Base-by-base conservation (phyloP, 768 basidiomycete species). In the Solioccasus polychromus region DNA sequence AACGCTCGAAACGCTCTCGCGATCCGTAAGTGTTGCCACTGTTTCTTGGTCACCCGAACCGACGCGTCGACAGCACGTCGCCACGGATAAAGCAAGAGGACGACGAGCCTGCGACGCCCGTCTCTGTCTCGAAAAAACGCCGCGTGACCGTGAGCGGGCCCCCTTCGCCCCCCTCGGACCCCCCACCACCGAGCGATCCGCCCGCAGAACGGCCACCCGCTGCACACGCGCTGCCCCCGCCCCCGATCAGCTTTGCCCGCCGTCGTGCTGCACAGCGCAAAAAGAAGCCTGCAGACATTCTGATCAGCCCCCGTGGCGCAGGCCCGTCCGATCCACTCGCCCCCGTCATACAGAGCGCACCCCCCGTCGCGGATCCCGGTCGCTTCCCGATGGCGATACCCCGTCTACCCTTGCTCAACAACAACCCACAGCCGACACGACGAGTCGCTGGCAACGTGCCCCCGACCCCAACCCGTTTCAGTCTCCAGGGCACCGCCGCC, bases 231-330 rank as follows among this genome's bases (percentile, higher is more conserved):
- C 68, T 85, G 7, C 79, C 83, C 1, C 78, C 85, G 3, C 84
- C 82, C 11, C 80, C 87, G 23, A 87, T 85, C 60, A 86, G 83
- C 64, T 88, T 89, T 63, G 83, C 85, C 12, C 77, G 79, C 29
- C 85, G 88, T 43, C 79, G 86, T 36, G 82, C 85, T 9, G 78
- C 77, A 22, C 80, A 80, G 46, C 74, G 71, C 36, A 80, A 77
- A 61, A 85, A 73, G 66, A 89, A 88, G 63, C 87, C 87, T 1
- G 85, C 87, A 2, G 87, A 89, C 57, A 85, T 88, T 50, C 57
- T 88, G 50, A 88, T 90, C 71, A 84, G 79, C 52, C 85, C 86
- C 9, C 72, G 83, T 42, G 83, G 82, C 49, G 60, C 71, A 5
- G 74, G 77, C 24, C 58, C 66, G 0, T 66, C 61, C 15, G 80